Evolutionary conservation across 768 basidiomycete genomes (phyloP).

Genomic region (Leucosporidium scottii): DNA sequence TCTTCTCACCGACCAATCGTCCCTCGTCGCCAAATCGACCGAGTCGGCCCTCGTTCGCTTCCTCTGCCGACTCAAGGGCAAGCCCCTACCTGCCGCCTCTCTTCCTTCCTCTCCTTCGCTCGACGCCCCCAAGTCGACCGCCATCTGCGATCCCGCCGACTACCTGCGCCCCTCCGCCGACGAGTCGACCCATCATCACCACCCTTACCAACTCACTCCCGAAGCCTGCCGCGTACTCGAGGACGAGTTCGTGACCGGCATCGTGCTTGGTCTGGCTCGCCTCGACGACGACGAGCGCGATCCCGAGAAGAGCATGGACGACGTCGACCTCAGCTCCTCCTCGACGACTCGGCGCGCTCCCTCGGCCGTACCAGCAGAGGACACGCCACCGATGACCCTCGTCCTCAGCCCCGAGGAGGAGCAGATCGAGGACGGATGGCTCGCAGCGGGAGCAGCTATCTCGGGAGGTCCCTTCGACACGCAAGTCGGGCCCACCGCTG

Average conservation of each 20-base stretch:
- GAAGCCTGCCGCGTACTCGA: conserved; percentile 62
- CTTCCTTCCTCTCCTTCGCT: neutral
- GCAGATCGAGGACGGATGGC: conserved; percentile 13
- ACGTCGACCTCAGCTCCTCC: neutral
- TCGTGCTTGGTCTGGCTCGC: conserved; percentile 82
- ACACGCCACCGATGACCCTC: neutral
- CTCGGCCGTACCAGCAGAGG: neutral
- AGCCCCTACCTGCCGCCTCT: conserved; percentile 3
- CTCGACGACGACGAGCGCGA: conserved; percentile 48
- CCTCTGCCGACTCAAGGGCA: conserved; percentile 57
- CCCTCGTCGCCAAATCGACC: conserved; percentile 62
- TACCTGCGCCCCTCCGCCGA: conserved; percentile 2
- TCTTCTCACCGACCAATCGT: conserved; percentile 72
- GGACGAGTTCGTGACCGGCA: conserved; percentile 71
- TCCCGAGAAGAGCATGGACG: neutral
- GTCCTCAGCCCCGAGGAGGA: conserved; percentile 25
- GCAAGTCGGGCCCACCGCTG: neutral
- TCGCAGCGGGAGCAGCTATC: neutral
- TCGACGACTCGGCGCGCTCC: neutral
- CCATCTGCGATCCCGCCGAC: neutral
- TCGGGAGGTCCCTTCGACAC: neutral
- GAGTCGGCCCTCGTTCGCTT: conserved; percentile 71
- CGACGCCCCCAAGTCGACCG: neutral
- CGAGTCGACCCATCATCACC: conserved; percentile 30
- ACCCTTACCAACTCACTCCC: conserved; percentile 33